Conservation (phyloP, 148 eudicot genomes). For the Agrostemma githago region DNA sequence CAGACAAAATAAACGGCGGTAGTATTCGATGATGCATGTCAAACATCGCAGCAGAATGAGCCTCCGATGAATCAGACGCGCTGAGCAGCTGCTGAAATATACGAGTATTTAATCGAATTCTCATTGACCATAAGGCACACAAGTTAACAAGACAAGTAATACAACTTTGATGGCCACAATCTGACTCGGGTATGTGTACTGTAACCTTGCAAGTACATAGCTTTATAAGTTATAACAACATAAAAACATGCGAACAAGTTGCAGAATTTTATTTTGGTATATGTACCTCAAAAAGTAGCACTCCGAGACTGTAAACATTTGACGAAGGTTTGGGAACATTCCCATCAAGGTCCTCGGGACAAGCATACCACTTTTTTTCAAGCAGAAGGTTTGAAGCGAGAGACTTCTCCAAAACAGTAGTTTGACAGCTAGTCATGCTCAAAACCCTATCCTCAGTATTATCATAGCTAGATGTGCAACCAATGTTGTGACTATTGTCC, state of each 20-base stretch:
- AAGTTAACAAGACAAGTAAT: background rate
- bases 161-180: background rate
- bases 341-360: slow-evolving; percentile 39
- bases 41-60: slow-evolving; percentile 52
- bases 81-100: slow-evolving; percentile 48
- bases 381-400: slow-evolving; percentile 18
- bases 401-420: slow-evolving; percentile 12
- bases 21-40: slow-evolving; percentile 54
- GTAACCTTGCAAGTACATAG: slow-evolving; percentile 3
- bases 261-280: slow-evolving; percentile 3
- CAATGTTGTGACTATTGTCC: slow-evolving; percentile 3
- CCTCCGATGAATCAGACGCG: slow-evolving; percentile 43
- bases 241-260: background rate
- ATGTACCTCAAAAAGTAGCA: slow-evolving; percentile 65
- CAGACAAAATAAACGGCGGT: slow-evolving; percentile 59
- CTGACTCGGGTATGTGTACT: background rate
- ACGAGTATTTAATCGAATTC: slow-evolving; percentile 4
- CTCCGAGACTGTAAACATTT: slow-evolving; percentile 55
- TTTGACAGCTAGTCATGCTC: slow-evolving; percentile 13
- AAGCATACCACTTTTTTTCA: slow-evolving; percentile 53
- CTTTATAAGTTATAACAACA: background rate
- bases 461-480: slow-evolving; percentile 23
- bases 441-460: slow-evolving; percentile 8
- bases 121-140: background rate
- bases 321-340: slow-evolving; percentile 28